Conservation (phyloP, 2,329 filamentous ascomycete species). For the Epichloe sp. region DNA sequence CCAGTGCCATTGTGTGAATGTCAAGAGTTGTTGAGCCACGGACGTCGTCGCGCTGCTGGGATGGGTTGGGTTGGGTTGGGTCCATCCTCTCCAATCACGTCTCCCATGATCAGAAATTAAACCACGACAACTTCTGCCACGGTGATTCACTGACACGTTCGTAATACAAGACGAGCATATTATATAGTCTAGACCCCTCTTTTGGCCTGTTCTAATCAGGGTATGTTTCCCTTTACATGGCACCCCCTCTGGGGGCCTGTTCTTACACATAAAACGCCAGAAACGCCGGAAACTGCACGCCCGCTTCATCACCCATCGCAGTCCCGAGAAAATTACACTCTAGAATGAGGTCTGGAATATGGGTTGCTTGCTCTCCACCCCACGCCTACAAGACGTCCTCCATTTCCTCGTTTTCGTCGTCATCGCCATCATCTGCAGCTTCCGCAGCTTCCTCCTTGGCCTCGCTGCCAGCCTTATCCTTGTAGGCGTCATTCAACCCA, state of each 20-base stretch:
- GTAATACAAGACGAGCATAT: neutral
- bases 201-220: slow-evolving; percentile 10
- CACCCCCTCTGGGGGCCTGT: neutral
- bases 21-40: too few relatives aligned
- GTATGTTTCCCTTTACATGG: slow-evolving; percentile 9
- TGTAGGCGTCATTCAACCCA: slow-evolving; percentile 54
- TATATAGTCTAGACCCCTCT: slow-evolving; percentile 4
- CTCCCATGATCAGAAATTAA: too few relatives aligned
- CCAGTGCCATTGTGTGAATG: too few relatives aligned
- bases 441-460: slow-evolving; percentile 42
- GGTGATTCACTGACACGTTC: neutral
- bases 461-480: slow-evolving; percentile 24
- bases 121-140: too few relatives aligned
- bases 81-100: neutral
- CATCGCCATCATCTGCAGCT: slow-evolving; percentile 49
- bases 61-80: too few relatives aligned
- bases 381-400: slow-evolving; percentile 50
- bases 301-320: neutral
- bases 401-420: slow-evolving; percentile 60
- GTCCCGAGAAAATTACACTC: neutral
- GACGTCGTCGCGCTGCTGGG: too few relatives aligned
- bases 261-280: neutral
- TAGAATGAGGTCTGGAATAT: too few relatives aligned
- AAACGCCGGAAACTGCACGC: neutral
- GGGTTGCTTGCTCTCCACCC: slow-evolving; percentile 1